phyloP scores from a whole-genome alignment of 169 alveolate genomes.

The Plasmodium inui region DNA sequence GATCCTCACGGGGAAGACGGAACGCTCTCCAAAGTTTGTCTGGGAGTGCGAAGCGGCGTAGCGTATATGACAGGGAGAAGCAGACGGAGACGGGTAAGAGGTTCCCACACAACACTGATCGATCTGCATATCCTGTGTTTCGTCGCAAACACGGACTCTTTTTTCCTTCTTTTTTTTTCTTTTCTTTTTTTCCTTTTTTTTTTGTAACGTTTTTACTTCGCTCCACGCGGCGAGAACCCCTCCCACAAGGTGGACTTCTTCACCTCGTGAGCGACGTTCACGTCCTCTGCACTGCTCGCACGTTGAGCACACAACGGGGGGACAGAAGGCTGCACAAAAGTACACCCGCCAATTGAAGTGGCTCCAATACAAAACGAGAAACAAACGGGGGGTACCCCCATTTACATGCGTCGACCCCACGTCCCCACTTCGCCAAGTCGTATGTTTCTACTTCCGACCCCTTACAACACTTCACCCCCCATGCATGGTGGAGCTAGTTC shows the following conservation, averaged over 20 bases:
- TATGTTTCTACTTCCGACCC: not conserved
- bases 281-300: too few species aligned
- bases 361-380: not conserved
- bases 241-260: not conserved
- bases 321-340: not conserved
- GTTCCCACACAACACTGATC: not conserved
- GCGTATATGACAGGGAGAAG: not conserved
- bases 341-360: not conserved
- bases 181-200: not conserved
- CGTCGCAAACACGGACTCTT: not conserved
- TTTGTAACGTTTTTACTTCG: not conserved
- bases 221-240: not conserved
- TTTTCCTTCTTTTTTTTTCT: too few species aligned
- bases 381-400: not conserved
- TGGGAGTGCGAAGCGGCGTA: slow-evolving; percentile 1
- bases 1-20: slow-evolving; percentile 74
- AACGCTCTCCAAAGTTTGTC: slow-evolving; percentile 24
- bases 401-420: not conserved
- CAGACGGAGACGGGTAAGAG: not conserved
- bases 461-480: not conserved
- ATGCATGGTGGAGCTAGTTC: not conserved
- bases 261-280: not conserved
- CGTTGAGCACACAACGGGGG: not conserved
- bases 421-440: not conserved
- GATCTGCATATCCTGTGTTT: not conserved